Evolutionary conservation across 192 early-diverging fungal genomes (phyloP), one percentile per base, ranked within the genome.

Genomic region (Entomortierella lignicola): DNA sequence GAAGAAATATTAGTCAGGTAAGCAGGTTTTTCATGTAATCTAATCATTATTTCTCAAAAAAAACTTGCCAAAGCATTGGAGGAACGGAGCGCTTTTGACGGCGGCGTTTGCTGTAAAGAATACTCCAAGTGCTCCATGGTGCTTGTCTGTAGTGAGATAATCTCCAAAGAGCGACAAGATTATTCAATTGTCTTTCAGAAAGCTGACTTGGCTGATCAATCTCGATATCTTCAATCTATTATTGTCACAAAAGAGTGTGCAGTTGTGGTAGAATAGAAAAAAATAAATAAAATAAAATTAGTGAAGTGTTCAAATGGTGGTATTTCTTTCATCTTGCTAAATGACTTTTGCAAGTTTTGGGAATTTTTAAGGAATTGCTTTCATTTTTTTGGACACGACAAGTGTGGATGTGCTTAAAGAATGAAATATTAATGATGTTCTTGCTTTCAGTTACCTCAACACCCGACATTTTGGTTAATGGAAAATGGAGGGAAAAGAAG

Each of bases 41-140:
- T 29, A 2, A 29, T 64, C n/a, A 18, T 13, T 44, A 21, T 30
- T 25, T 32, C 31, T n/a, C n/a, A n/a, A n/a, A n/a, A n/a, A n/a
- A n/a, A 17, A 41, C 43, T 64, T 77, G 69, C 73, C 60, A 60
- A 52, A 77, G 61, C 53, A 77, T 77, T 26, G 60, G 66, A 51
- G n/a, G n/a, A n/a, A n/a, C n/a, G n/a, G n/a, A n/a, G n/a, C n/a
- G 66, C 47, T 59, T 30, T 55, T 27, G 62, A 27, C 25, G 60
- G 13, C 73, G 66, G 18, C 57, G 73, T 44, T 37, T 53, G 37
- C 60, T 77, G 55, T 59, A 77, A n/a, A 77, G 66, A 17, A 77
- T 77, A 43, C 66, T 77, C 73, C 73, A 77, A 30, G 60, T 53
- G 50, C 73, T 77, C 66, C 53, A 69, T 26, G 73, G 73, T 0